Conservation (phyloP, 371 early-diverging fungal species). For the Apophysomyces ossiformis region DNA sequence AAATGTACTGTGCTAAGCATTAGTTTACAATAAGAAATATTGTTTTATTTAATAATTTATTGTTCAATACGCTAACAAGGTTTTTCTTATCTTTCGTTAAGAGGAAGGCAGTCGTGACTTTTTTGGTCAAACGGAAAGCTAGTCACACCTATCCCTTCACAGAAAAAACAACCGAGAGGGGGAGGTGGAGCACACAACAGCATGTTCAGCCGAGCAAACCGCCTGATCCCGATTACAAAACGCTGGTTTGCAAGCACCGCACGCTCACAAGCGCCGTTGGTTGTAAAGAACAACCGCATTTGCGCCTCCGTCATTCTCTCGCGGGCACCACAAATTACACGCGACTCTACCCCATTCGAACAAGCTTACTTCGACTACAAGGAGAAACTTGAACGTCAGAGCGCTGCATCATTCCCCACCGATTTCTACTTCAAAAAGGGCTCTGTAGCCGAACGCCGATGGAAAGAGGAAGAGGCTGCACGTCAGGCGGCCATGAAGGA, state of each 20-base stretch:
- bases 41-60: too few species aligned
- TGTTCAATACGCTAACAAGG: too few species aligned
- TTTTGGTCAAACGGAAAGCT: neutral
- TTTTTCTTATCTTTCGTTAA: too few species aligned
- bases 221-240: neutral
- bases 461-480: slow-evolving; percentile 64
- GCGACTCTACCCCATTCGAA: slow-evolving; percentile 76
- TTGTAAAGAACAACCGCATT: slow-evolving; percentile 50
- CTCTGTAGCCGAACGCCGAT: slow-evolving; percentile 76
- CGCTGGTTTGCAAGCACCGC: slow-evolving; percentile 3
- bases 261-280: slow-evolving; percentile 17
- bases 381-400: slow-evolving; percentile 68
- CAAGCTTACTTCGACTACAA: slow-evolving; percentile 77
- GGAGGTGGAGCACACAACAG: neutral
- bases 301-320: slow-evolving; percentile 77
- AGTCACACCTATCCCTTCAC: neutral
- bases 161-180: slow-evolving; percentile 6
- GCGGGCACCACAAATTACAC: slow-evolving; percentile 82
- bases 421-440: slow-evolving; percentile 94
- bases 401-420: slow-evolving; percentile 70
- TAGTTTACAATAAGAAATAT: too few species aligned
- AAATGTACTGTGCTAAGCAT: too few species aligned
- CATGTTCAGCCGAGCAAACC: slow-evolving; percentile 11
- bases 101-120: too few species aligned
- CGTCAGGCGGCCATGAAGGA: slow-evolving; percentile 46